Evolutionary conservation across 1,284 basidiomycete genomes (phyloP), one percentile per base, ranked within the genome.

Genomic region (Apiotrichum porosum): DNA sequence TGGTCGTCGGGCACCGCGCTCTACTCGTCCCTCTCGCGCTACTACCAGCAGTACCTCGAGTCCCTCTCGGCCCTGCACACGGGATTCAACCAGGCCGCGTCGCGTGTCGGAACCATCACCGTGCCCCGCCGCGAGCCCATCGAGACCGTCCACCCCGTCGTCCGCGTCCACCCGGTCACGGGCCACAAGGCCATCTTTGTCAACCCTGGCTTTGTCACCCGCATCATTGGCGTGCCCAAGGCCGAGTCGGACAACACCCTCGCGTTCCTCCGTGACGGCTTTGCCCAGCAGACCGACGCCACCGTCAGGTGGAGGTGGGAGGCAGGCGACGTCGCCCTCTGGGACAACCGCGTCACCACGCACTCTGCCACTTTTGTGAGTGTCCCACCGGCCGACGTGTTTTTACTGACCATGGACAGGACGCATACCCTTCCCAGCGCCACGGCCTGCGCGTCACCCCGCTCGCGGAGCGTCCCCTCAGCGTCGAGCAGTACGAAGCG

Each of bases 381-480:
- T n/a, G n/a, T n/a, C n/a, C n/a, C n/a, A n/a, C n/a, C n/a, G n/a
- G n/a, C n/a, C n/a, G n/a, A n/a, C n/a, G n/a, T n/a, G n/a, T n/a
- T n/a, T n/a, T n/a, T n/a, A n/a, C n/a, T n/a, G 32, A 55, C 41
- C 24, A 42, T n/a, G 24, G 37, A n/a, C n/a, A n/a, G n/a, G n/a
- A 39, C 14, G 35, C 38, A 13, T 41, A 34, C 36, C 67, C 67
- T 2, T 63, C 64, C 4, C 80, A 77, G 37, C 80, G 87, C 42
- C 86, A 89, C 63, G 86, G 85, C 9, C 74, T 88, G 37, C 81
- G 87, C 42, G 83, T 83, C n/a, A 89, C 87, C 3, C 86, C 86
- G 40, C 85, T 84, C 56, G 88, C 81, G 21, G 85, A 89, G 69
- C 79, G 78, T 49, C 87, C 87, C 2, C 75, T 78, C 18, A 85